Percentiles rank a stretch among this genome's conserved stretches.
Evolutionary conservation across 1,139 yeast species (phyloP).

Genomic region (Pichia kudriavzevii): DNA sequence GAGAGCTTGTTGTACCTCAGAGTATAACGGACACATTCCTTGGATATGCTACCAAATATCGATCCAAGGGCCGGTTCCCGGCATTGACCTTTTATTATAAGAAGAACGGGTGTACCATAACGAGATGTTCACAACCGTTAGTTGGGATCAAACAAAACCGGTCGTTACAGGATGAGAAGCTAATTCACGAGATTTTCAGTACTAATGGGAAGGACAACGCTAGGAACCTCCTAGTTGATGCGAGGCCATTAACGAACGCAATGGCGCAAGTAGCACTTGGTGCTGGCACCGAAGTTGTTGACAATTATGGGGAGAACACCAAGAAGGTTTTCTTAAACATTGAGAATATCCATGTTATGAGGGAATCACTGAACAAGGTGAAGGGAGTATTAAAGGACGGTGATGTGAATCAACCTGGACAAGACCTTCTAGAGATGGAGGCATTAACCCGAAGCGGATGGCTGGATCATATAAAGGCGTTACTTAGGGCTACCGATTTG

Average conservation of each 20-base stretch:
- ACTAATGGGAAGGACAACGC: slow-evolving; percentile 27
- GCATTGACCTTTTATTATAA: slow-evolving; percentile 70
- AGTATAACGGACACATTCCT: slow-evolving; percentile 74
- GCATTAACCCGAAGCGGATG: slow-evolving; percentile 63
- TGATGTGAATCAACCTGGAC: slow-evolving; percentile 38
- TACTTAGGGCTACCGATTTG: slow-evolving; percentile 71
- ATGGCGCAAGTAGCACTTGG: slow-evolving; percentile 96
- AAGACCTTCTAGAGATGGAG: slow-evolving; percentile 34
- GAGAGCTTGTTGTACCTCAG: slow-evolving; percentile 57
- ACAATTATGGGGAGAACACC: slow-evolving; percentile 51
- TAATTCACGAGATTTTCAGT: slow-evolving; percentile 65
- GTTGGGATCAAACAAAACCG: slow-evolving; percentile 86
- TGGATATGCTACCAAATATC: slow-evolving; percentile 72
- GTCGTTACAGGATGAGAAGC: slow-evolving; percentile 84
- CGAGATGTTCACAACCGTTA: slow-evolving; percentile 88
- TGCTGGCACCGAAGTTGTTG: slow-evolving; percentile 93
- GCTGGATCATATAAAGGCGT: slow-evolving; percentile 64
- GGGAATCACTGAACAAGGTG: slow-evolving; percentile 69
- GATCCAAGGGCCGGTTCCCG: slow-evolving; percentile 84
- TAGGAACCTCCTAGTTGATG: slow-evolving; percentile 74
- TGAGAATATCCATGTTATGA: slow-evolving; percentile 91
- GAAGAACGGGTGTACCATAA: slow-evolving; percentile 68
- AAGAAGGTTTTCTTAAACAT: slow-evolving; percentile 74
- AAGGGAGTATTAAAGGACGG: slow-evolving; percentile 59
- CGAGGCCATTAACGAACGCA: slow-evolving; percentile 89